Evolutionary conservation across 2,329 filamentous ascomycete species (phyloP), one percentile per base, ranked within the genome.

Genomic region (Bipolaris gigantea): DNA sequence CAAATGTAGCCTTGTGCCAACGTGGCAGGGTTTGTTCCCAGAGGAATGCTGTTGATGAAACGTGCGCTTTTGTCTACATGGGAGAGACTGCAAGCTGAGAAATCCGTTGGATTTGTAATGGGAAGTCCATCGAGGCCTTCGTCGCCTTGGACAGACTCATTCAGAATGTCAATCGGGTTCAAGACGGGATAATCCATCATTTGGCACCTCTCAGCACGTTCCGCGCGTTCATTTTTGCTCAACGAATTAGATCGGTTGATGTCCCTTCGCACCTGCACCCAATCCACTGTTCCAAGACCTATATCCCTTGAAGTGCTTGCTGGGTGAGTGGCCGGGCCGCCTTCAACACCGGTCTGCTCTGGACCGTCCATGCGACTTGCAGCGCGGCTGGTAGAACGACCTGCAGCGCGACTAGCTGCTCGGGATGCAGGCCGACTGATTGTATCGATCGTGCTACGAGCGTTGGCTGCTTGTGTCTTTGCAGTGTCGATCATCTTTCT

Each of bases 241-340:
- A 97, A 80, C 0, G 93, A 94, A 69, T 96, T 97, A 3, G 93
- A 96, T 33, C 94, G 85, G 73, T 99, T 97, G 42, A 99, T 89
- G 74, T 99, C 95, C 41, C 94, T 86, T 33, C 94, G 88, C 19
- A 97, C 92, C 72, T 97, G 92, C n/a, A 99, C 92, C 92, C 94
- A 99, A 72, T 97, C 93, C 13, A 89, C 83, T 1, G 80, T 78
- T 64, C 77, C 82, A 6, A 89, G 74, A 2, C 89, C 90, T 82
- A 89, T 89, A 16, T 95, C 91, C 51, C 84, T 82, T 13, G 85
- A 83, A 4, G 82, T 76, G n/a, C 57, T 69, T 13, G 60, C 40
- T 1, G 69, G 62, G 56, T 64, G 65, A 7, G 56, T 57, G 23
- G 62, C 33, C 40, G 63, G 63, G 45, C 81, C 82, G 18, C 83